Conservation (phyloP, 805 yeast genomes). For the Pichia manshurica region DNA sequence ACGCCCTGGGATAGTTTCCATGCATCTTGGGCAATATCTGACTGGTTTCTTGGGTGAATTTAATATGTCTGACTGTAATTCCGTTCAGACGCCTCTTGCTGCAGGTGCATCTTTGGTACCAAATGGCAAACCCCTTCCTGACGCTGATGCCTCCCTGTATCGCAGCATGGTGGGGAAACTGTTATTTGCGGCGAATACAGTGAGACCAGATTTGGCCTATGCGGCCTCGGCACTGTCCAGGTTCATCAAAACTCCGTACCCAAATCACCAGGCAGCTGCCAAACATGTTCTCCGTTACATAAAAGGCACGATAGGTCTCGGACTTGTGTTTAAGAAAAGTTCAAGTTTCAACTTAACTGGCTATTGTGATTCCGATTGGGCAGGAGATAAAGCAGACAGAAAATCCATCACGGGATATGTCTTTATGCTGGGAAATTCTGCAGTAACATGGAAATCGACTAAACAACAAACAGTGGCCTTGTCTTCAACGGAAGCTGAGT, state of each 20-base stretch:
- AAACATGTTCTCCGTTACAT: constrained; percentile 5
- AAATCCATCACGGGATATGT: constrained; percentile 12
- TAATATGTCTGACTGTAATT: neutral
- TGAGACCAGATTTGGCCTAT: neutral
- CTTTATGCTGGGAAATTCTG: constrained; percentile 4
- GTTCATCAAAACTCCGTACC: neutral
- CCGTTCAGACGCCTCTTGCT: neutral
- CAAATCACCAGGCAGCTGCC: constrained; percentile 3
- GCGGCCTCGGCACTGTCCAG: constrained; percentile 3
- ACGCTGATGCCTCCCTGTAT: neutral
- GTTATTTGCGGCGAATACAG: constrained; percentile 2
- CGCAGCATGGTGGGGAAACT: constrained; percentile 6
- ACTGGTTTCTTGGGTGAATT: neutral
- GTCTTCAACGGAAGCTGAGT: neutral
- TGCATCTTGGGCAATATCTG: neutral
- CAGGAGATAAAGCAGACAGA: constrained; percentile 9
- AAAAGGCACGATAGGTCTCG: neutral
- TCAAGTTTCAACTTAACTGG: neutral
- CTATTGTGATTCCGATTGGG: constrained; percentile 16
- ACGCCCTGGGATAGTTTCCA: neutral
- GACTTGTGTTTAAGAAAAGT: neutral
- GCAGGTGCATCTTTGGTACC: neutral
- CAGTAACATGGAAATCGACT: constrained; percentile 2
- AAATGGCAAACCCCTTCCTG: neutral
- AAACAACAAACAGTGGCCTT: constrained; percentile 1